Base-by-base conservation (phyloP, 139 green algal genomes). In the Bryopsis sp. region DNA sequence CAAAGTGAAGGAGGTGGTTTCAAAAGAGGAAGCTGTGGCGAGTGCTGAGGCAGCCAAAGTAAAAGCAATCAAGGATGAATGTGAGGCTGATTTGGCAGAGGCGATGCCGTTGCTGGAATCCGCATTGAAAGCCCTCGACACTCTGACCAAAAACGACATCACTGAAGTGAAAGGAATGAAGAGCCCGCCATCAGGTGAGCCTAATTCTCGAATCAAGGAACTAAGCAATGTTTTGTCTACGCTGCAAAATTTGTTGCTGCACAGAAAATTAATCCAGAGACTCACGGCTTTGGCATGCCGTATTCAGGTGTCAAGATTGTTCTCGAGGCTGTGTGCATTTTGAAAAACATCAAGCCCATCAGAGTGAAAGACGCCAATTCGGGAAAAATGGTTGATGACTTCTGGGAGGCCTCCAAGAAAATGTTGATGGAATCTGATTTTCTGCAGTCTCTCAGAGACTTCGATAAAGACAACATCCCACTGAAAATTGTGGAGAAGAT, bases 141-240 rank as follows among this genome's bases (percentile, higher is more conserved):
- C 85, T 31, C 76, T 93, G 6, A 93, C 82, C 38, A 90, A 88
- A 72, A 75, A 72, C 8, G 86, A 93, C 78, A 89, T 93, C 72
- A 85, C 78, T 4, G 85, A 93, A 72, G 83, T 91, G 22, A 93
- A 93, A 81, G 82, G 79, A 65, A 89, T 92, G 85, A 93, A 93
- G 75, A 89, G 81, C 71, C 86, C 86, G n/a, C 85, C 85, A 0
- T 35, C 58, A n/a, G n/a, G n/a, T n/a, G n/a, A n/a, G n/a, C n/a
- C n/a, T n/a, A 71, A 74, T 67, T 73, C 36, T 68, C 32, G 50
- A 7, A 0, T 6, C 22, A 70, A n/a, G n/a, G n/a, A n/a, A n/a
- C n/a, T n/a, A n/a, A n/a, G n/a, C n/a, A n/a, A n/a, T n/a, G 19
- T 19, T 64, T 15, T 29, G 19, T 19, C 15, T 19, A 64, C 15